Conservation (phyloP, 2,329 filamentous ascomycete genomes). For the Botryotinia calthae region DNA sequence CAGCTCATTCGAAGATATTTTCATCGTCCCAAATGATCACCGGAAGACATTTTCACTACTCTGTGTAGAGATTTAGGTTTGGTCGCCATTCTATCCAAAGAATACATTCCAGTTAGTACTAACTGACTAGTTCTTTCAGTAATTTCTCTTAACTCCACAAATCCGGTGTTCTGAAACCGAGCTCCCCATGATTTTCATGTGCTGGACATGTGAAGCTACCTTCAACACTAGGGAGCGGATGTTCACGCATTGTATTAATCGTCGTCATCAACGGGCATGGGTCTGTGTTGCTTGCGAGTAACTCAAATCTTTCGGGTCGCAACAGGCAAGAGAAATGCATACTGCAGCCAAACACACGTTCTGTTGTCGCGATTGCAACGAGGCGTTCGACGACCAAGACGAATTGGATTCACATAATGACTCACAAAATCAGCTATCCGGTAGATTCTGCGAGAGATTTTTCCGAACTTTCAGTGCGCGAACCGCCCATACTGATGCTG, state of each 20-base stretch:
- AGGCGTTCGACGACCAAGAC: not conserved
- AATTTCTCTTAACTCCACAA: no score
- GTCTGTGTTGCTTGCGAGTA: not conserved
- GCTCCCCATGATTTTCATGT: not conserved
- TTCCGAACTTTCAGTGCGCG: not conserved
- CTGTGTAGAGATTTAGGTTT: not conserved
- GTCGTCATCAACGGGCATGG: not conserved
- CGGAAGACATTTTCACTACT: not conserved
- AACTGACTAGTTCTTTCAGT: not conserved
- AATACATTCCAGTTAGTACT: not conserved
- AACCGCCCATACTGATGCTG: not conserved
- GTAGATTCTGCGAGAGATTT: not conserved
- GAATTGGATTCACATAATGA: not conserved
- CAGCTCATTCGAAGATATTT: not conserved
- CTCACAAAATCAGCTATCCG: not conserved
- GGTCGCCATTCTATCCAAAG: no score
- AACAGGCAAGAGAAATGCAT: not conserved
- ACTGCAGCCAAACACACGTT: not conserved
- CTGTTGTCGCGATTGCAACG: not conserved
- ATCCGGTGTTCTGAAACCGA: not conserved
- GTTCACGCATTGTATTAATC: not conserved
- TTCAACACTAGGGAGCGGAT: not conserved
- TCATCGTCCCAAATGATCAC: not conserved
- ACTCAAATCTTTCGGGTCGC: not conserved
- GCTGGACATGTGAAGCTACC: not conserved